These are phyloP conservation scores for Nigrospora sphaerica DNA, from an alignment of 2,329 filamentous ascomycete species.

Conservation along the genomic window DNA sequence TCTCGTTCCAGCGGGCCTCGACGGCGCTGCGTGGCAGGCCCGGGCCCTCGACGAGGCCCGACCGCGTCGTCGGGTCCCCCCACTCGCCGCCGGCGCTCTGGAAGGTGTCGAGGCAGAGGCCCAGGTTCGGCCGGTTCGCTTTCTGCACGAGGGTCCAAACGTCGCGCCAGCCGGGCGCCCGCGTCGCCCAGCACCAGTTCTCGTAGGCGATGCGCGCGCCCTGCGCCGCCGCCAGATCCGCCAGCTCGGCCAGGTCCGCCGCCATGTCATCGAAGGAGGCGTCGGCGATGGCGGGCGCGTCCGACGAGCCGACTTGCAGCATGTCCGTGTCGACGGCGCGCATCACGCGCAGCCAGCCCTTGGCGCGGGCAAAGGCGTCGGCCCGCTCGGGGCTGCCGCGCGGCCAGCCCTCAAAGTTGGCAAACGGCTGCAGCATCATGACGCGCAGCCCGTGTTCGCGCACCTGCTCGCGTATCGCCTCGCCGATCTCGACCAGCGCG, in stretches of 20 bases:
- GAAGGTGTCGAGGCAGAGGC: conserved; percentile 73
- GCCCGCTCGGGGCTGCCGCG: conserved; percentile 47
- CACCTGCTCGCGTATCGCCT: conserved; percentile 46
- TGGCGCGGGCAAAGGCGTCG: conserved; percentile 55
- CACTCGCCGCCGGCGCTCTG: conserved; percentile 68
- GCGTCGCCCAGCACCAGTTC: conserved; percentile 77
- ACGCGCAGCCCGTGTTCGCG: conserved; percentile 48
- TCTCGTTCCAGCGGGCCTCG: conserved; percentile 40
- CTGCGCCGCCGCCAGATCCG: conserved; percentile 50
- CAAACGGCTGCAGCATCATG: conserved; percentile 69
- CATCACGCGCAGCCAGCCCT: conserved; percentile 68
- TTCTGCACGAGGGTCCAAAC: conserved; percentile 62
- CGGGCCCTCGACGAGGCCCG: conserved; percentile 45
- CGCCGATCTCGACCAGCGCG: conserved; percentile 45
- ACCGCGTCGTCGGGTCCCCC: conserved; percentile 60
- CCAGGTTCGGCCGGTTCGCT: conserved; percentile 59
- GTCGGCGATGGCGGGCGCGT: conserved; percentile 47
- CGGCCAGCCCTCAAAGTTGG: conserved; percentile 71
- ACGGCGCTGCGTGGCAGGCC: conserved; percentile 23
- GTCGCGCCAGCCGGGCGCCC: conserved; percentile 60
- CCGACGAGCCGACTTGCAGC: conserved; percentile 61
- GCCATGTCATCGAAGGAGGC: conserved; percentile 44
- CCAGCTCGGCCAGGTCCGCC: conserved; percentile 55
- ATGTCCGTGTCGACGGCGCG: conserved; percentile 60
- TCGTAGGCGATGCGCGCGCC: conserved; percentile 64